Conservation (phyloP, 75 land plant species). For the Cunninghamia lanceolata region DNA sequence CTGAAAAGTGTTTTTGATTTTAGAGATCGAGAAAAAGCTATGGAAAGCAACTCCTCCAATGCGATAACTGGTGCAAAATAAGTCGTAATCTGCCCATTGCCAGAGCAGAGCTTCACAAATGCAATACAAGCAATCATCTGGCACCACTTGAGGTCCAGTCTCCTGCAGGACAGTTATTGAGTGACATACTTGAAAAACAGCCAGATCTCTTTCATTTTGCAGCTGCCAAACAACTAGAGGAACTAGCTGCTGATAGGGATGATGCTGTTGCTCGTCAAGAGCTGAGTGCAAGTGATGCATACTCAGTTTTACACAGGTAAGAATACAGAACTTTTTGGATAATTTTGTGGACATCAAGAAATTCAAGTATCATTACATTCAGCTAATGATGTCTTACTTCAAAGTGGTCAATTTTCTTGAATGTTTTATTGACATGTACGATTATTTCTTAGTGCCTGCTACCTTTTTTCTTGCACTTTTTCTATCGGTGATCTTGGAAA, state of each 20-base stretch:
- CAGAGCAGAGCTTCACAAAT: slow-evolving; percentile 18
- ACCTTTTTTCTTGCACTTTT: background rate
- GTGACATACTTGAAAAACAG: slow-evolving; percentile 40
- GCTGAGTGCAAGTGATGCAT: slow-evolving; percentile 23
- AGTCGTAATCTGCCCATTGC: slow-evolving; percentile 12
- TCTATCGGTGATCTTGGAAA: background rate
- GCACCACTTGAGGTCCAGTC: slow-evolving; percentile 52
- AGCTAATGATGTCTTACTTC: background rate
- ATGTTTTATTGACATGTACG: background rate
- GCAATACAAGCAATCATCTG: slow-evolving; percentile 20
- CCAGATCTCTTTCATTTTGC: slow-evolving; percentile 38
- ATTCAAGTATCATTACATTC: background rate
- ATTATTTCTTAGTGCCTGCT: background rate
- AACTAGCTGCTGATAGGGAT: slow-evolving; percentile 47
- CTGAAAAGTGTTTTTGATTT: background rate
- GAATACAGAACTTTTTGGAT: background rate
- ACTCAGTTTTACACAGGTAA: slow-evolving; percentile 47
- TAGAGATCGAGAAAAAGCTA: slow-evolving; percentile 5
- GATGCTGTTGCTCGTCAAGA: slow-evolving; percentile 33
- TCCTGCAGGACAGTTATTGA: slow-evolving; percentile 39
- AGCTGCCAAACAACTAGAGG: slow-evolving; percentile 38
- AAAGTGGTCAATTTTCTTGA: background rate
- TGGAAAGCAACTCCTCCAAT: background rate
- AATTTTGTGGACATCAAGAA: background rate
- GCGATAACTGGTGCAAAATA: slow-evolving; percentile 2